A percentile compares a stretch with the other conserved stretches of the same genome.
Evolutionary conservation across 352 stramenopile genomes (phyloP).

Genomic region (Globisporangium radiosum): DNA sequence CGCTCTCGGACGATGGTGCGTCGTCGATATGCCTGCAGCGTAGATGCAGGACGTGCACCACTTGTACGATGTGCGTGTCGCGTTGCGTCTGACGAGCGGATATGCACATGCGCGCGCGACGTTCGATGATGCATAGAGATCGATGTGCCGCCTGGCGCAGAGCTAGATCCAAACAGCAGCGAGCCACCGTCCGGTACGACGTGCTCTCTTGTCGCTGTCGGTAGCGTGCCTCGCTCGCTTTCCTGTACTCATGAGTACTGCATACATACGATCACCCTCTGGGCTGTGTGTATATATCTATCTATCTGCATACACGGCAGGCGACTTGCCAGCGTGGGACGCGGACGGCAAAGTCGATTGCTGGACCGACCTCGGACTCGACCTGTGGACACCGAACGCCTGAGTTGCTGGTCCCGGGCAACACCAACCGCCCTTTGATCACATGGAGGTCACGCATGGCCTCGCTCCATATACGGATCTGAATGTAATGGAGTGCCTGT

Average conservation of each 20-base stretch:
- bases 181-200: constrained; percentile 38
- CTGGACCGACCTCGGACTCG: constrained; percentile 76
- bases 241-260: no score
- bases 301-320: constrained; percentile 19
- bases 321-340: constrained; percentile 39
- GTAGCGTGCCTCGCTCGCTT: no score
- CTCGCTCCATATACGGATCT: no score
- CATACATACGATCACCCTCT: neutral
- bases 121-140: constrained; percentile 36
- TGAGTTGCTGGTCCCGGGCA: neutral
- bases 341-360: constrained; percentile 61
- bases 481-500: no score
- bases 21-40: neutral
- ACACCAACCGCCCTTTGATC: no score
- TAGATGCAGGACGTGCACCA: no score
- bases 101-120: neutral
- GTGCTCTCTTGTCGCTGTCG: no score
- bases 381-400: constrained; percentile 47
- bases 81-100: neutral
- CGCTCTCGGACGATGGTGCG: constrained; percentile 71
- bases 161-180: constrained; percentile 47
- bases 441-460: no score
- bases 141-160: constrained; percentile 46
- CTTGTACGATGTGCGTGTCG: neutral
- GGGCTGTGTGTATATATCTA: neutral